phyloP scores from a whole-genome alignment of 2,329 filamentous ascomycete genomes.

The Fusarium algeriense region DNA sequence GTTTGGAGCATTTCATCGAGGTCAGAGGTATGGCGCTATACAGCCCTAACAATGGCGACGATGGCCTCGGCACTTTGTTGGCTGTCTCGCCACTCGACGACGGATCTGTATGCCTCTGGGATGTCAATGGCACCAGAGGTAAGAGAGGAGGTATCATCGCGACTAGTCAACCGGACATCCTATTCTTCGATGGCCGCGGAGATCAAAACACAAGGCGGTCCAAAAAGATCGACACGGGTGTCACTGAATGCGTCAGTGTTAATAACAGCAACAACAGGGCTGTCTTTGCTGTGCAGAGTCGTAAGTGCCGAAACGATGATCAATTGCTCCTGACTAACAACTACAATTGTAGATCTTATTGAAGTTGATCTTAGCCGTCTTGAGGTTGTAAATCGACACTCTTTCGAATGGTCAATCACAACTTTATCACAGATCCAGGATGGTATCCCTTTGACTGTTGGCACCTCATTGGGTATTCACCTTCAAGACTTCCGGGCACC shows the following conservation, averaged over 20 bases:
- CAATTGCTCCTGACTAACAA: neutral
- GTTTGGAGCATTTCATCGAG: slow-evolving; percentile 67
- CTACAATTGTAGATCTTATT: slow-evolving; percentile 65
- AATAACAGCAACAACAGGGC: slow-evolving; percentile 75
- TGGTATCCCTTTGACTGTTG: slow-evolving; percentile 81
- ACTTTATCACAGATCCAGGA: slow-evolving; percentile 78
- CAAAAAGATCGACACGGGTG: slow-evolving; percentile 76
- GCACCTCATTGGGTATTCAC: slow-evolving; percentile 84
- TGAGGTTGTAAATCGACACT: slow-evolving; percentile 74
- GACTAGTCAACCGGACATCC: slow-evolving; percentile 73
- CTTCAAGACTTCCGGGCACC: slow-evolving; percentile 79
- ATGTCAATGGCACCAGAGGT: slow-evolving; percentile 69
- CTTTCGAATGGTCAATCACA: slow-evolving; percentile 86
- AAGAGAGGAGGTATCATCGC: slow-evolving; percentile 73
- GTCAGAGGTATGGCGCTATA: slow-evolving; percentile 80
- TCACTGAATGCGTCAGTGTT: slow-evolving; percentile 86
- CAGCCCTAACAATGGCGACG: slow-evolving; percentile 63
- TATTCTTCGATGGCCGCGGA: slow-evolving; percentile 68
- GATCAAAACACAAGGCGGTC: slow-evolving; percentile 61
- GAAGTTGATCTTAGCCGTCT: slow-evolving; percentile 85
- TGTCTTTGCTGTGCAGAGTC: slow-evolving; percentile 83
- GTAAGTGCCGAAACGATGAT: slow-evolving; percentile 56
- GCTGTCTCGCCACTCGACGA: slow-evolving; percentile 86
- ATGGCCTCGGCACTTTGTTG: slow-evolving; percentile 59
- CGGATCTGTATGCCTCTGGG: slow-evolving; percentile 89